Evolutionary conservation across 1,284 basidiomycete genomes (phyloP).

Genomic region (Phenoliferia sp.): DNA sequence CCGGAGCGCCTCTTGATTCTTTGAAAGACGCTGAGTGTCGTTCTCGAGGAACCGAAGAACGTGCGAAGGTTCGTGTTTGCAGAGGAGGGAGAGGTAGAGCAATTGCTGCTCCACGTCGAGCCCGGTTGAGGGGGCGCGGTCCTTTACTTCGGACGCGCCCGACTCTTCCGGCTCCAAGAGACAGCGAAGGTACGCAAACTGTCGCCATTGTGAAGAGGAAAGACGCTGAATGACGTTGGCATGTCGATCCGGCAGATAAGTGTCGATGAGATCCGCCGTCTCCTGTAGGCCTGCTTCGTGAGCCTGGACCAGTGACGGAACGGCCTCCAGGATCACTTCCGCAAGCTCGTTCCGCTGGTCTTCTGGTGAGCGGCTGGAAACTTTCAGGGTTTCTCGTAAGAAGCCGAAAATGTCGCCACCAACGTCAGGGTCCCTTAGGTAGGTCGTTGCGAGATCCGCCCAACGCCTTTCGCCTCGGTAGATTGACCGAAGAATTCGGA

Average conservation of each 20-base stretch:
- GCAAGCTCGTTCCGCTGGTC: constrained; percentile 13
- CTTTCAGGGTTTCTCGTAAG: constrained; percentile 23
- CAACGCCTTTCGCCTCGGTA: constrained; percentile 72
- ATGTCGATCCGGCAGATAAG: constrained; percentile 61
- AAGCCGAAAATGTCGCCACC: constrained; percentile 56
- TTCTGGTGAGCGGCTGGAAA: constrained; percentile 5
- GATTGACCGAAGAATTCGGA: constrained; percentile 76
- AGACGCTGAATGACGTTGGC: constrained; percentile 44
- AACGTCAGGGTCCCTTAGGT: constrained; percentile 68
- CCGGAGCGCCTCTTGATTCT: constrained; percentile 56
- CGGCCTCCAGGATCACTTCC: constrained; percentile 24
- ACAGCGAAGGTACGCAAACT: constrained; percentile 71
- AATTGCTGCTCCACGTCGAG: constrained; percentile 53
- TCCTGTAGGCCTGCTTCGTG: constrained; percentile 54
- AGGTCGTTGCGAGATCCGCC: constrained; percentile 65
- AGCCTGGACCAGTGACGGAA: constrained; percentile 21
- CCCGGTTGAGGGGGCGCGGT: constrained; percentile 43
- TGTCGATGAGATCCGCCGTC: constrained; percentile 72
- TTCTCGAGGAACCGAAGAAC: constrained; percentile 63
- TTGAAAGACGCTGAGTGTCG: constrained; percentile 49
- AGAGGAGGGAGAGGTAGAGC: constrained; percentile 68
- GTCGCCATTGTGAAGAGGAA: constrained; percentile 51
- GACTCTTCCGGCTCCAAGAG: constrained; percentile 60
- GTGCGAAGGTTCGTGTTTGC: constrained; percentile 59
- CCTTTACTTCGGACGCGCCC: neutral